Conservation (phyloP, 164 flowering plant species). For the Magnolia sinica region DNA sequence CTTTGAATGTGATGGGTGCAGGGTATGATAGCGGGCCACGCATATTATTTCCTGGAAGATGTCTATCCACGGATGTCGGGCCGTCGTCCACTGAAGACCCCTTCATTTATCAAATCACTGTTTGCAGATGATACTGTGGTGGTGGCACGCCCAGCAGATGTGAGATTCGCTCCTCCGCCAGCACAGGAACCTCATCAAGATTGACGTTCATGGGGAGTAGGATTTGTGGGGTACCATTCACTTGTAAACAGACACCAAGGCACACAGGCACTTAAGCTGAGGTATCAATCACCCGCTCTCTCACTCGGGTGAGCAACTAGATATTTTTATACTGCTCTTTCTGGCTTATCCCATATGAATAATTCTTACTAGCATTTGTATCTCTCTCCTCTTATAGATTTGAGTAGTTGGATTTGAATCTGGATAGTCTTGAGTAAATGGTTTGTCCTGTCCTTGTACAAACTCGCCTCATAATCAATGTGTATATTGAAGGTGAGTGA, state of each 20-base stretch:
- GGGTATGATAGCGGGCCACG: constrained; percentile 99
- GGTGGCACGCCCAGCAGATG: constrained; percentile 68
- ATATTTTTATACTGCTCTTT: background rate
- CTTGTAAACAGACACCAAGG: background rate
- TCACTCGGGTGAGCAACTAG: background rate
- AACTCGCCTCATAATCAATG: background rate
- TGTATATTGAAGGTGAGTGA: background rate
- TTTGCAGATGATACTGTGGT: constrained; percentile 87
- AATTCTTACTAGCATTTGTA: background rate
- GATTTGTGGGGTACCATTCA: background rate
- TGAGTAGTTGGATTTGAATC: background rate
- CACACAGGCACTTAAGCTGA: background rate
- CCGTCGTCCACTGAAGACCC: constrained; percentile 84
- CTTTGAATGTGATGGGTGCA: constrained; percentile 23
- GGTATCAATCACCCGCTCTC: background rate
- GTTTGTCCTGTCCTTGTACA: background rate
- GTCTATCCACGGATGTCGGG: constrained; percentile 93
- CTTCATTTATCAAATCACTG: constrained; percentile 69
- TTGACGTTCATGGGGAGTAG: constrained; percentile 10
- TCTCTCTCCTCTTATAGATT: background rate
- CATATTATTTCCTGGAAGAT: constrained; percentile 90
- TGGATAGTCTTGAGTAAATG: background rate
- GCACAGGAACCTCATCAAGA: constrained; percentile 52
- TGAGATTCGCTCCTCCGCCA: constrained; percentile 77
- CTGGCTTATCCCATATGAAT: background rate